A percentile compares a stretch with the other conserved stretches of the same genome.
phyloP scores from a whole-genome alignment of 2,329 filamentous ascomycete genomes.

The Fusarium sp. region DNA sequence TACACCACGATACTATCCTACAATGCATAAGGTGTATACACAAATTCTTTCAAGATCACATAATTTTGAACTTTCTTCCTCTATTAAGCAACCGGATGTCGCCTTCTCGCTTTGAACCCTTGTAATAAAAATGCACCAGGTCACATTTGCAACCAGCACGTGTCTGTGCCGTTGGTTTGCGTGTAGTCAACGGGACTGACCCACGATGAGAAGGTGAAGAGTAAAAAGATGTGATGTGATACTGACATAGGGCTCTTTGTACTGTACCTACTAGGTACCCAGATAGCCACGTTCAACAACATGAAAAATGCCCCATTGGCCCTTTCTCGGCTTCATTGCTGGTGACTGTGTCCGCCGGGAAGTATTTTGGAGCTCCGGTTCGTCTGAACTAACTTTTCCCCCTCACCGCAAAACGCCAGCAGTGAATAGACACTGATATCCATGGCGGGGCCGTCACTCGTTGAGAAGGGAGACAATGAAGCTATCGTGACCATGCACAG shows the following conservation, averaged over 20 bases:
- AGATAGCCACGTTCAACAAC: slow-evolving; percentile 6
- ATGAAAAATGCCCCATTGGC: background rate
- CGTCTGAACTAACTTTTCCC: slow-evolving; percentile 22
- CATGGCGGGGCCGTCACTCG: slow-evolving; percentile 30
- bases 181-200: slow-evolving; percentile 33
- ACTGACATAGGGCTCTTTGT: slow-evolving; percentile 17
- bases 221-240: slow-evolving; percentile 18
- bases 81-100: background rate
- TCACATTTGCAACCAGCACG: slow-evolving; percentile 45
- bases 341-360: slow-evolving; percentile 21
- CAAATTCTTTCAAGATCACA: background rate
- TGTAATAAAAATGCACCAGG: slow-evolving; percentile 39
- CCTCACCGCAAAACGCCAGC: slow-evolving; percentile 41
- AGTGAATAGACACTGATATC: slow-evolving; percentile 34
- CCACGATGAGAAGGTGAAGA: slow-evolving; percentile 15
- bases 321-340: slow-evolving; percentile 15
- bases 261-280: too few species aligned
- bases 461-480: slow-evolving; percentile 35
- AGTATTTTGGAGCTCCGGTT: slow-evolving; percentile 29
- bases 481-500: slow-evolving; percentile 48
- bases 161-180: slow-evolving; percentile 47
- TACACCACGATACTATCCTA: background rate
- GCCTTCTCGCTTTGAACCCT: slow-evolving; percentile 12
- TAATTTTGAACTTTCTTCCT: slow-evolving; percentile 17
- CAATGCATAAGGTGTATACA: background rate